Percentiles rank a stretch among this genome's conserved stretches.
These are phyloP conservation scores for Chytridium lagenaria DNA, from an alignment of 371 early-diverging fungal genomes.

Conservation along the genomic window DNA sequence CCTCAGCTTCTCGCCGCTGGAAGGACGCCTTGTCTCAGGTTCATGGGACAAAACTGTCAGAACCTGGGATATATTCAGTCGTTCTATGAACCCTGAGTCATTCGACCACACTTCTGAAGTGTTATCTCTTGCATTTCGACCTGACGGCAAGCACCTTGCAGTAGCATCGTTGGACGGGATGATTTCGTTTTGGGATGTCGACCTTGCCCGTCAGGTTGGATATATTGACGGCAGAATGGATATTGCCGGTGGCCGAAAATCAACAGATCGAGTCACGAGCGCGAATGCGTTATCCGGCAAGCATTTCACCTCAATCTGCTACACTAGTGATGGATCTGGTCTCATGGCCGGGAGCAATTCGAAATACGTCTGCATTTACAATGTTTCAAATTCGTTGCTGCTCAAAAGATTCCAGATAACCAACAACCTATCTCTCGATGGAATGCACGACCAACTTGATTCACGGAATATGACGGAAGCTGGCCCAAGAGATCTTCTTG, in stretches of 20 bases:
- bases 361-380: slow-evolving; percentile 95
- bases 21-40: slow-evolving; percentile 65
- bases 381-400: slow-evolving; percentile 74
- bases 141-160: slow-evolving; percentile 88
- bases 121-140: slow-evolving; percentile 85
- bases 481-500: slow-evolving; percentile 83
- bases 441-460: slow-evolving; percentile 87
- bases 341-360: slow-evolving; percentile 93
- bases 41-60: slow-evolving; percentile 96
- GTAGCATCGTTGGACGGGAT: slow-evolving; percentile 92
- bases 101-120: slow-evolving; percentile 87
- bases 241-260: slow-evolving; percentile 87
- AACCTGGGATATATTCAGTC: slow-evolving; percentile 93
- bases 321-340: slow-evolving; percentile 91
- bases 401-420: slow-evolving; percentile 91
- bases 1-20: slow-evolving; percentile 81
- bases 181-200: slow-evolving; percentile 88
- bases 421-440: slow-evolving; percentile 90
- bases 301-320: slow-evolving; percentile 89
- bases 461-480: slow-evolving; percentile 93
- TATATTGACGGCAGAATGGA: slow-evolving; percentile 92
- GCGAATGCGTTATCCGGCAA: slow-evolving; percentile 85
- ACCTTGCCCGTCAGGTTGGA: slow-evolving; percentile 61
- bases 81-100: slow-evolving; percentile 77
- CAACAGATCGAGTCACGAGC: slow-evolving; percentile 77